Evolutionary conservation across 2,329 filamentous ascomycete species (phyloP).

Genomic region (Xylariaceae sp.): DNA sequence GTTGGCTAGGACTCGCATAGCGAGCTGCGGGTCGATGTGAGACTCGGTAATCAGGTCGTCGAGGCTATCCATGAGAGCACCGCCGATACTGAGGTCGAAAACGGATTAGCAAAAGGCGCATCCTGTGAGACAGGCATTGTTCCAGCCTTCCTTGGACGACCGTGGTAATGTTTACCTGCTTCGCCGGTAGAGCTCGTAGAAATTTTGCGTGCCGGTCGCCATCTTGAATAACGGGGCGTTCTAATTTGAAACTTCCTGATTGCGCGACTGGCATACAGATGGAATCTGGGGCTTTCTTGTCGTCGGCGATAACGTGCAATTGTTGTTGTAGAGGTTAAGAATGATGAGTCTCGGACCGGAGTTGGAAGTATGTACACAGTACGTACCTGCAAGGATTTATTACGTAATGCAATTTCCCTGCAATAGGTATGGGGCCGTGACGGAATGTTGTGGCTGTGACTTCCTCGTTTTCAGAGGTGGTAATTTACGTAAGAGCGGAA

Average conservation of each 20-base stretch:
- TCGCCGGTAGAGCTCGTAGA: constrained; percentile 95
- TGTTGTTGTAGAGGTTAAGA: constrained; percentile 11
- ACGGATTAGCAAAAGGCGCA: constrained; percentile 21
- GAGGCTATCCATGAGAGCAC: constrained; percentile 90
- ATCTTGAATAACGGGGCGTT: constrained; percentile 25
- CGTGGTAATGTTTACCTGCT: constrained; percentile 68
- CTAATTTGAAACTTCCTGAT: background rate
- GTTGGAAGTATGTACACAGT: too few species aligned
- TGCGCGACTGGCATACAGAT: background rate
- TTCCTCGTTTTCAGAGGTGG: too few species aligned
- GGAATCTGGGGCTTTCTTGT: background rate
- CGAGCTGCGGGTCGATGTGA: constrained; percentile 94
- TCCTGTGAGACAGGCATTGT: background rate
- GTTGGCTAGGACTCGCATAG: constrained; percentile 95
- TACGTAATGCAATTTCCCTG: too few species aligned
- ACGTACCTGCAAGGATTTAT: too few species aligned
- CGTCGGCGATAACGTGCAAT: constrained; percentile 7
- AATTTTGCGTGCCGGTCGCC: constrained; percentile 52
- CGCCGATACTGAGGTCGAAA: constrained; percentile 74
- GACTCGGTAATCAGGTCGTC: constrained; percentile 93
- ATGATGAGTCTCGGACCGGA: background rate
- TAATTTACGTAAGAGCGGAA: too few species aligned
- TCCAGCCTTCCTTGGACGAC: constrained; percentile 1
- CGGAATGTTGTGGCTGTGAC: too few species aligned
- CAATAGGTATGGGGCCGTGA: too few species aligned